Evolutionary conservation across 257 asterid species (phyloP).

Genomic region (Solanum paucissectum): DNA sequence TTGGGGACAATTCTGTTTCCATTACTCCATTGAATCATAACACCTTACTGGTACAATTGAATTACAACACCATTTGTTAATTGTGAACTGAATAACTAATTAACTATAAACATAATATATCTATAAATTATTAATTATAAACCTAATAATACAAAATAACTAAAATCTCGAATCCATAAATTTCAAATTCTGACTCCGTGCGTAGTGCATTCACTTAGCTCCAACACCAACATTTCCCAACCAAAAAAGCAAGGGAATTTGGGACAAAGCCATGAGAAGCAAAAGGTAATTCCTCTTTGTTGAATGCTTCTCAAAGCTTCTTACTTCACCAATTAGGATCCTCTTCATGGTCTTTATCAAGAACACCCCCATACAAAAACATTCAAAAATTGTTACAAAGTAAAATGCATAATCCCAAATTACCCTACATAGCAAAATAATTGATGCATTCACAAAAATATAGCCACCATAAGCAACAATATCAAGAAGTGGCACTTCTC

Average conservation of each 20-base stretch:
- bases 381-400: slow-evolving; percentile 8
- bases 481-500: slow-evolving; percentile 25
- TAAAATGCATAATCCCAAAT: slow-evolving; percentile 14
- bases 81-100: not conserved
- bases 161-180: not conserved
- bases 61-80: not conserved
- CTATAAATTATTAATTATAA: too few relatives aligned
- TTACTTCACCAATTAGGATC: slow-evolving; percentile 17
- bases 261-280: slow-evolving; percentile 25
- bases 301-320: slow-evolving; percentile 7
- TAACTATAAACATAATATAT: too few relatives aligned
- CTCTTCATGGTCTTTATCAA: slow-evolving; percentile 24
- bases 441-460: slow-evolving; percentile 9
- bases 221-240: slow-evolving; percentile 16
- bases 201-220: not conserved
- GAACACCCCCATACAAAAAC: slow-evolving; percentile 22
- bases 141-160: not conserved
- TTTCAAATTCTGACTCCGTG: not conserved
- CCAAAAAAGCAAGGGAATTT: slow-evolving; percentile 19
- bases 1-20: not conserved
- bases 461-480: slow-evolving; percentile 24
- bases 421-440: slow-evolving; percentile 12
- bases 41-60: not conserved
- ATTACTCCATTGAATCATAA: not conserved
- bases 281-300: slow-evolving; percentile 19